These are phyloP conservation scores for Entoloma clypeatum DNA, from an alignment of 1,284 basidiomycete species.

Conservation along the genomic window DNA sequence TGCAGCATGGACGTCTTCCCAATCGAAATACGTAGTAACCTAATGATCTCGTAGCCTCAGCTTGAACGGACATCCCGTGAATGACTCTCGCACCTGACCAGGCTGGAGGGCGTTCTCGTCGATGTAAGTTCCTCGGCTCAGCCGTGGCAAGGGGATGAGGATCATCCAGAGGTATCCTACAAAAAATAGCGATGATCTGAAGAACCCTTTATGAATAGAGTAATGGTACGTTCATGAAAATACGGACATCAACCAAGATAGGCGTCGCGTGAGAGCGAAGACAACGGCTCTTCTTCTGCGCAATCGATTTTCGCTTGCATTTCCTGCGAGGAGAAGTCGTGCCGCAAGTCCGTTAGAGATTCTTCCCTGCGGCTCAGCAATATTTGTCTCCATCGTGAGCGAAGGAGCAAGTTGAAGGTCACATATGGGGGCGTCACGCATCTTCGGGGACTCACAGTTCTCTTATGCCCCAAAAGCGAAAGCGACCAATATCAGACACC, in stretches of 20 bases:
- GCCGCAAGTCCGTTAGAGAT: too few species aligned
- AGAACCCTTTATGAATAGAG: conserved; percentile 8
- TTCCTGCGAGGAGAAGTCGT: too few species aligned
- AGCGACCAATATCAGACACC: conserved; percentile 46
- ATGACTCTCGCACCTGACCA: conserved; percentile 56
- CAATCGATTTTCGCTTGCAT: conserved; percentile 35
- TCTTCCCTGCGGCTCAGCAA: too few species aligned
- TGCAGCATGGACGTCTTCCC: conserved; percentile 83
- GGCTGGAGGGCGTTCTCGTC: conserved; percentile 95
- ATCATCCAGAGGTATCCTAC: conserved; percentile 75
- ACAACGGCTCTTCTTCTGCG: conserved; percentile 36
- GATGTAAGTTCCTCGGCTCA: conserved; percentile 74
- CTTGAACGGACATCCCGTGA: not conserved
- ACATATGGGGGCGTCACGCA: too few species aligned
- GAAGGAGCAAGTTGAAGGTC: conserved; percentile 4
- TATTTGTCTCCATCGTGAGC: conserved; percentile 5
- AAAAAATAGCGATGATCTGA: conserved; percentile 49
- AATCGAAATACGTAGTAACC: conserved; percentile 87
- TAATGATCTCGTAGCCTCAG: conserved; percentile 27
- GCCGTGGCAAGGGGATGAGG: conserved; percentile 57
- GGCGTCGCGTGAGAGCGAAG: conserved; percentile 25
- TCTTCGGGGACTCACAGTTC: not conserved
- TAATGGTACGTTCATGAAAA: not conserved
- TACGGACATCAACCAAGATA: conserved; percentile 33
- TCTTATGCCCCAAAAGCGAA: conserved; percentile 60